Conservation (phyloP, 805 yeast genomes). For the Candida railenensis region DNA sequence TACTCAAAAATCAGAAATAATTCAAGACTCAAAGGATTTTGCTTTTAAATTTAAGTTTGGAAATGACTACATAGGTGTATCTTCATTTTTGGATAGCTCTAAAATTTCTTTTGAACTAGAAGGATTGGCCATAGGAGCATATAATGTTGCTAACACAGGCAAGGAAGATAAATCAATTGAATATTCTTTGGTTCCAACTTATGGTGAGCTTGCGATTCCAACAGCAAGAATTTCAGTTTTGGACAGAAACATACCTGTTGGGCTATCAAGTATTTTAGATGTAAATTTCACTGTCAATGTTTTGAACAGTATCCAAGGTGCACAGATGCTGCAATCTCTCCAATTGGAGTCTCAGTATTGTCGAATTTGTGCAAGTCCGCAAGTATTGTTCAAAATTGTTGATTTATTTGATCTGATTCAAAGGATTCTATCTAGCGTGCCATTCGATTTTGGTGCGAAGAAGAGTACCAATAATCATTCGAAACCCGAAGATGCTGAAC, state of each 20-base stretch:
- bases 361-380: constrained; percentile 57
- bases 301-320: constrained; percentile 30
- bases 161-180: not conserved
- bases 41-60: constrained; percentile 22
- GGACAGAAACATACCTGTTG: constrained; percentile 37
- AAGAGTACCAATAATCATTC: not conserved
- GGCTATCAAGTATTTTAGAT: constrained; percentile 43
- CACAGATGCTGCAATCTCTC: constrained; percentile 37
- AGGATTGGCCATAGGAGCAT: constrained; percentile 19
- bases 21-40: constrained; percentile 6
- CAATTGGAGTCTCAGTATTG: constrained; percentile 60
- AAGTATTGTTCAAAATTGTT: constrained; percentile 40
- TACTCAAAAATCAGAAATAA: not conserved
- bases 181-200: constrained; percentile 20
- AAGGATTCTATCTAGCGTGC: not conserved
- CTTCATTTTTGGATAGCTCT: constrained; percentile 29
- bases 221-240: constrained; percentile 40
- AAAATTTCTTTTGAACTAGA: constrained; percentile 37
- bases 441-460: not conserved
- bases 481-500: not conserved
- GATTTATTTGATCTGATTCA: constrained; percentile 27
- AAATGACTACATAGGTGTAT: constrained; percentile 37
- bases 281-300: constrained; percentile 45
- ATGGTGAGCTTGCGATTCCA: constrained; percentile 43
- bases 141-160: constrained; percentile 20